Conservation (phyloP, 768 basidiomycete genomes). For the Antrodiella citrinella region DNA sequence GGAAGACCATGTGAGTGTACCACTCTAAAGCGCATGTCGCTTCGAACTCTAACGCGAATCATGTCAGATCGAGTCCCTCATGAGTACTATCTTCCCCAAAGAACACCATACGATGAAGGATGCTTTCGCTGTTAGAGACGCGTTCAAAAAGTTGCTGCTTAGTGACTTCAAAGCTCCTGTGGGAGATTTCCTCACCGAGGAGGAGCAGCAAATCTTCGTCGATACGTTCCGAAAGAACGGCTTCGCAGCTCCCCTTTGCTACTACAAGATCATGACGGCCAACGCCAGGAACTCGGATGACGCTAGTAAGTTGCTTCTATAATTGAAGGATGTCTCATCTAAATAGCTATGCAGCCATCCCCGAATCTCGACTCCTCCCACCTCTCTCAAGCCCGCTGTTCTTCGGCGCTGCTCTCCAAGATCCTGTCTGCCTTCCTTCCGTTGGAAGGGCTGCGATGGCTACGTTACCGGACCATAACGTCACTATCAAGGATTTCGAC, state of each 20-base stretch:
- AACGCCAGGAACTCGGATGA: neutral
- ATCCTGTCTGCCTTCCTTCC: constrained; percentile 24
- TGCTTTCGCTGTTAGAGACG: neutral
- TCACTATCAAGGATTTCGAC: constrained; percentile 6
- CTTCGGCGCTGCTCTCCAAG: constrained; percentile 28
- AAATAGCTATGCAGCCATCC: no score
- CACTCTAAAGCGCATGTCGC: neutral
- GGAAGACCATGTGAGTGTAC: constrained; percentile 26
- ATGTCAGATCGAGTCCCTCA: constrained; percentile 18
- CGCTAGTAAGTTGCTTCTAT: neutral
- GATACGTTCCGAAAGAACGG: constrained; percentile 25
- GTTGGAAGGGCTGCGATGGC: neutral
- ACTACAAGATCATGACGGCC: constrained; percentile 24
- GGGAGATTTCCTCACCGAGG: constrained; percentile 16
- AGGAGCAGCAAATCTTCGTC: constrained; percentile 24
- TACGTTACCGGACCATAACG: neutral
- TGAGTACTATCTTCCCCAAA: constrained; percentile 26
- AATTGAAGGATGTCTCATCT: no score
- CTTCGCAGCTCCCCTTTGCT: constrained; percentile 27
- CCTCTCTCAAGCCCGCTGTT: constrained; percentile 25
- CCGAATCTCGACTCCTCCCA: constrained; percentile 20
- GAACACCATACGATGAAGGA: constrained; percentile 21
- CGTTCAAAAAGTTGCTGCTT: neutral
- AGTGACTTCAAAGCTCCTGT: neutral
- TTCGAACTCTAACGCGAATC: constrained; percentile 20